Conservation (phyloP, 2,329 filamentous ascomycete species). For the Ceratocystis albifundus region DNA sequence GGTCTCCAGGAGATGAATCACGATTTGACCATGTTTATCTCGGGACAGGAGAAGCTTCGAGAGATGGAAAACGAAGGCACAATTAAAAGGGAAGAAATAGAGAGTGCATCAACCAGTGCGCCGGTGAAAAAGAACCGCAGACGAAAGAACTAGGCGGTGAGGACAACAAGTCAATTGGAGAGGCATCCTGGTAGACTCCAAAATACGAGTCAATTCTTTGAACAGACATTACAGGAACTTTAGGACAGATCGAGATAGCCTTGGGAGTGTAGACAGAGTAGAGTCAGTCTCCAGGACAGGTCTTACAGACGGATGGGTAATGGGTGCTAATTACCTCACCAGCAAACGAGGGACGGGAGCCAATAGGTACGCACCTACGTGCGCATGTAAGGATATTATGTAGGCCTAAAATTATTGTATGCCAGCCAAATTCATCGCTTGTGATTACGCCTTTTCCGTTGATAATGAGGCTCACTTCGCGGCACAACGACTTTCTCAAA, state of each 20-base stretch:
- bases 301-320: neutral
- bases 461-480: too few species aligned
- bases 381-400: too few species aligned
- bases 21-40: constrained; percentile 79
- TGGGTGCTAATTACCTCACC: neutral
- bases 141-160: constrained; percentile 33
- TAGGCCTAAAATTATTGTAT: too few species aligned
- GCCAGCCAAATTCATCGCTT: too few species aligned
- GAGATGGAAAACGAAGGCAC: constrained; percentile 52
- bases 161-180: neutral
- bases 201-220: neutral
- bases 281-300: neutral
- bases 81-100: constrained; percentile 57
- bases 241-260: too few species aligned
- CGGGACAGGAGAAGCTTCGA: constrained; percentile 67
- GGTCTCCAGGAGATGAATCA: constrained; percentile 78
- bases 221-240: neutral
- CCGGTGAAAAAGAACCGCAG: constrained; percentile 47
- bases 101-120: constrained; percentile 58
- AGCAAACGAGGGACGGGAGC: neutral
- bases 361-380: too few species aligned
- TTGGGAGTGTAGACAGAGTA: neutral
- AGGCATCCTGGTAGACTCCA: neutral
- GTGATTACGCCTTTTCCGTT: too few species aligned
- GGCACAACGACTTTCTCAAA: too few species aligned